phyloP scores from a whole-genome alignment of 2,329 filamentous ascomycete genomes.

The Dendryphion nanum region DNA sequence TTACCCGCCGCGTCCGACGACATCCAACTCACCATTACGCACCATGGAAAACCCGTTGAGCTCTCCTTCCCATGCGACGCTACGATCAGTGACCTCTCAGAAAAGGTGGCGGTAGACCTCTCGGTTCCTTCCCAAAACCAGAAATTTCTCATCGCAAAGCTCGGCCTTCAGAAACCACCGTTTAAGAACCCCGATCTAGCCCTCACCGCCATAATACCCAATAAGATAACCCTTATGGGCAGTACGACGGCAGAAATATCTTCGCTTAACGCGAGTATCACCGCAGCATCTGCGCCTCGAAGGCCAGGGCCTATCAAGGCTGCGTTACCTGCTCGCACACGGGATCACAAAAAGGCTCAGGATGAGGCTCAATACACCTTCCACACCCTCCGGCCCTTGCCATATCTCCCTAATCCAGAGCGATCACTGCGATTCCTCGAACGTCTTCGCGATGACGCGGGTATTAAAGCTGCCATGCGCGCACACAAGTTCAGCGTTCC shows the following conservation, averaged over 20 bases:
- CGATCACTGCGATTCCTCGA: conserved; percentile 70
- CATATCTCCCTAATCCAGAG: conserved; percentile 73
- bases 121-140: conserved; percentile 63
- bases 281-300: conserved; percentile 41
- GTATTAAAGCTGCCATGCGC: conserved; percentile 80
- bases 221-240: conserved; percentile 66
- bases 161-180: conserved; percentile 63
- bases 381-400: conserved; percentile 69
- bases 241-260: conserved; percentile 61
- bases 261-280: conserved; percentile 45
- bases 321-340: conserved; percentile 39
- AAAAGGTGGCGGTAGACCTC: conserved; percentile 55
- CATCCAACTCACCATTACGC: conserved; percentile 49
- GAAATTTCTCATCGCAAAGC: conserved; percentile 65
- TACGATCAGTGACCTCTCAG: conserved; percentile 59
- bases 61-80: conserved; percentile 50
- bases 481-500: conserved; percentile 82
- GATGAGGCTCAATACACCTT: conserved; percentile 78
- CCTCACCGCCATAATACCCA: conserved; percentile 51
- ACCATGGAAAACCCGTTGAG: conserved; percentile 53
- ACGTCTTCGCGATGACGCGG: conserved; percentile 76
- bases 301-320: conserved; percentile 41
- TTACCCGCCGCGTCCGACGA: conserved; percentile 8
- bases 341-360: conserved; percentile 48
- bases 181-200: conserved; percentile 59